These are phyloP conservation scores for Sporothrix luriei DNA, from an alignment of 2,329 filamentous ascomycete species.

Conservation along the genomic window DNA sequence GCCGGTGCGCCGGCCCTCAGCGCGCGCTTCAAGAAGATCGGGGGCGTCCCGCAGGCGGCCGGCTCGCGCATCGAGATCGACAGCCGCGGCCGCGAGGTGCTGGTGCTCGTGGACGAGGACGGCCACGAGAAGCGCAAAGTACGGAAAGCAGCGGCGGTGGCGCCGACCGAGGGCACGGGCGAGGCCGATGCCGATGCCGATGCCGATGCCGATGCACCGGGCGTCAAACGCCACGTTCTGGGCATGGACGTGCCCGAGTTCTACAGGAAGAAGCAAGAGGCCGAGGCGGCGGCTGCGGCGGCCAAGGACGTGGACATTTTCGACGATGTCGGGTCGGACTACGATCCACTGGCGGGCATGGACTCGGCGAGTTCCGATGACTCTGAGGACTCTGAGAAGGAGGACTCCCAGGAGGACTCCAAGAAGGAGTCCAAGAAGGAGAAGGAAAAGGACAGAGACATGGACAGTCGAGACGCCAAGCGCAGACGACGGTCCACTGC, in stretches of 20 bases:
- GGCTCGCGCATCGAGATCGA: slow-evolving; percentile 64
- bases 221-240: slow-evolving; percentile 58
- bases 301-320: slow-evolving; percentile 66
- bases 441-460: slow-evolving; percentile 32
- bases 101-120: slow-evolving; percentile 67
- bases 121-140: slow-evolving; percentile 68
- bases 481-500: slow-evolving; percentile 32
- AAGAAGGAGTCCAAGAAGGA: slow-evolving; percentile 34
- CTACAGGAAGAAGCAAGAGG: slow-evolving; percentile 54
- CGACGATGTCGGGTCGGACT: slow-evolving; percentile 66
- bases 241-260: slow-evolving; percentile 68
- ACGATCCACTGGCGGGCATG: slow-evolving; percentile 66
- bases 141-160: slow-evolving; percentile 47
- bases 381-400: background rate
- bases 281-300: slow-evolving; percentile 49
- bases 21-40: slow-evolving; percentile 66
- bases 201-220: slow-evolving; percentile 41
- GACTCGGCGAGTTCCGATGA: slow-evolving; percentile 44
- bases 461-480: slow-evolving; percentile 34
- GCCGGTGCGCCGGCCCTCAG: slow-evolving; percentile 55
- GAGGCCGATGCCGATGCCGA: slow-evolving; percentile 47
- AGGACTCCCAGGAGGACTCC: background rate
- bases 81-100: slow-evolving; percentile 62
- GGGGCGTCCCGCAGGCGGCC: slow-evolving; percentile 54
- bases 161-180: slow-evolving; percentile 40